Percentiles rank a stretch among this genome's conserved stretches.
Evolutionary conservation across 2,329 filamentous ascomycete species (phyloP).

Genomic region (Diaporthe helianthi): DNA sequence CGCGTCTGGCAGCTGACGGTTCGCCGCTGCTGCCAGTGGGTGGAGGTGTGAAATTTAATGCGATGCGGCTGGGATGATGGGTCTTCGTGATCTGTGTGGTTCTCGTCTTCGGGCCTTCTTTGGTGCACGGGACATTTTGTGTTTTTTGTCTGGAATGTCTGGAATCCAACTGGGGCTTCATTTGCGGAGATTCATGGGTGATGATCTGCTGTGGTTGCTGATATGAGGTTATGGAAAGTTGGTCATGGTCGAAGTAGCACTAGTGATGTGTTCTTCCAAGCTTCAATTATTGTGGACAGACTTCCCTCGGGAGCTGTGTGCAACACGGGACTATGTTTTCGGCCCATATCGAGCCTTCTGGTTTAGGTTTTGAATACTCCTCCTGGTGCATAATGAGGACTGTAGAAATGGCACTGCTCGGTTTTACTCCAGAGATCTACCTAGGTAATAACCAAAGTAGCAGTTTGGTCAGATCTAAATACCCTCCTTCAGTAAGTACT

Average conservation of each 20-base stretch:
- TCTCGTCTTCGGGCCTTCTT: slow-evolving; percentile 13
- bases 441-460: background rate
- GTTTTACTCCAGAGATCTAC: too few species aligned
- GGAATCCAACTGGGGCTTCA: background rate
- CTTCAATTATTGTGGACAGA: background rate
- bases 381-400: background rate
- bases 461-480: background rate
- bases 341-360: background rate
- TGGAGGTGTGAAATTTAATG: too few species aligned
- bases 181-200: background rate
- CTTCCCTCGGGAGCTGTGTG: too few species aligned
- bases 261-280: background rate
- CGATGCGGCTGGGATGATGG: background rate
- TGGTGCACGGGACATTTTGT: background rate
- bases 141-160: background rate
- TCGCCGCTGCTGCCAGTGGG: background rate
- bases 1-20: slow-evolving; percentile 9
- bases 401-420: background rate
- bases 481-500: too few species aligned
- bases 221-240: background rate
- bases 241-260: background rate
- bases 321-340: background rate
- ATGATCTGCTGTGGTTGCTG: background rate
- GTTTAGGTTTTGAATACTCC: too few species aligned
- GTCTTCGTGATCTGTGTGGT: slow-evolving; percentile 3